A percentile compares a stretch with the other conserved stretches of the same genome.
These are phyloP conservation scores for Pezicula rhizophila DNA, from an alignment of 2,329 filamentous ascomycete genomes.

Conservation along the genomic window DNA sequence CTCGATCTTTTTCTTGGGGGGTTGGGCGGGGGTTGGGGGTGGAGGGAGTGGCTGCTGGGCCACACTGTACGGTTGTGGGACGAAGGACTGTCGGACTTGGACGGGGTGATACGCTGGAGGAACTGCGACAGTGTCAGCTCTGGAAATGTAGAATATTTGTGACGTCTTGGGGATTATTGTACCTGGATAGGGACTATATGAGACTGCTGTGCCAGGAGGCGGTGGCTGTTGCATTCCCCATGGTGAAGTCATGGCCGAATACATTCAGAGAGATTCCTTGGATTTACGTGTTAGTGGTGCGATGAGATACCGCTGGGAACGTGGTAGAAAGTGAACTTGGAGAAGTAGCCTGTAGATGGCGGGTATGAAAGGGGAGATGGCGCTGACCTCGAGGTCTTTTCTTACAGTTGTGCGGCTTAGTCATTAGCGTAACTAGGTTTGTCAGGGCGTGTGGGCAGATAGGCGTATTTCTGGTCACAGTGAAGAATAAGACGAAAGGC, in stretches of 20 bases:
- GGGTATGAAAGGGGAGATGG: background rate
- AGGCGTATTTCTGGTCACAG: no score
- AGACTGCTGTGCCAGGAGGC: conserved; percentile 29
- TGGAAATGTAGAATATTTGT: background rate
- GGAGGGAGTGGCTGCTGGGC: conserved; percentile 31
- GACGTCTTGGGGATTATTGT: background rate
- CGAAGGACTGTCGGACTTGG: conserved; percentile 33
- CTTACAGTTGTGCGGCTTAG: no score
- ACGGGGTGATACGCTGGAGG: conserved; percentile 38
- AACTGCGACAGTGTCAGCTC: conserved; percentile 29
- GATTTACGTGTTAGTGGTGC: background rate
- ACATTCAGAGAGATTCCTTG: conserved; percentile 3
- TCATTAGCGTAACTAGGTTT: no score
- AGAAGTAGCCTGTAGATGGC: no score
- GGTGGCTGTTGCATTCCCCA: conserved; percentile 19
- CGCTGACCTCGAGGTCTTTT: no score
- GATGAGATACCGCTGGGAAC: background rate
- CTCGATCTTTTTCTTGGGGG: conserved; percentile 49
- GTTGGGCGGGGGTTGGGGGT: conserved; percentile 23
- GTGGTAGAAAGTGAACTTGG: background rate
- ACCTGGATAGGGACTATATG: conserved; percentile 5
- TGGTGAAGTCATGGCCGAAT: conserved; percentile 1
- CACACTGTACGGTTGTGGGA: conserved; percentile 24
- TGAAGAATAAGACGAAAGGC: no score
- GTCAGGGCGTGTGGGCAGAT: no score